Conservation (phyloP, 805 yeast genomes). For the Candida multigemmis region DNA sequence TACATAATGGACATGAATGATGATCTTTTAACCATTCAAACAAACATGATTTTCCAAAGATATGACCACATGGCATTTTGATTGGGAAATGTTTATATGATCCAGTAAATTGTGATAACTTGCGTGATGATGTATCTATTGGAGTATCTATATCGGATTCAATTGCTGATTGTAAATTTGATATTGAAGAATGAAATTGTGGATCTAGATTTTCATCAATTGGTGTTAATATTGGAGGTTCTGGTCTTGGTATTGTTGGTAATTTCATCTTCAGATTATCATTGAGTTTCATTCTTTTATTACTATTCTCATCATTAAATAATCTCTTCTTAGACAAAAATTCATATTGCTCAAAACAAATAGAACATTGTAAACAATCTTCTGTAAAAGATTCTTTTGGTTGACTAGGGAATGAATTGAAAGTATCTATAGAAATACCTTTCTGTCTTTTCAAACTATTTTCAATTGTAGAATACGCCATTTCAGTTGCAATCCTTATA, state of each 20-base stretch:
- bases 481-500: conserved; percentile 57
- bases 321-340: conserved; percentile 8
- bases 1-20: conserved; percentile 81
- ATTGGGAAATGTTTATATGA: conserved; percentile 50
- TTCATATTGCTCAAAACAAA: conserved; percentile 51
- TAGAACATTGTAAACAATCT: conserved; percentile 40
- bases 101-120: conserved; percentile 6
- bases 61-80: conserved; percentile 75
- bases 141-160: conserved; percentile 1
- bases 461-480: conserved; percentile 57
- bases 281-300: conserved; percentile 15
- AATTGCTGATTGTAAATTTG: too few species aligned
- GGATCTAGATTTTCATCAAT: too few species aligned
- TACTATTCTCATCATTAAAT: conserved; percentile 3
- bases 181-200: too few species aligned
- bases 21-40: conserved; percentile 73
- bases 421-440: conserved; percentile 46
- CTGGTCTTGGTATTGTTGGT: conserved; percentile 1
- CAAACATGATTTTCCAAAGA: conserved; percentile 81
- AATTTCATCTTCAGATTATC: conserved; percentile 3
- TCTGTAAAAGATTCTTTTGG: conserved; percentile 14
- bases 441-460: conserved; percentile 38
- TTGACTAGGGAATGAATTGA: conserved; percentile 38
- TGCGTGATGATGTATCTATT: not conserved
- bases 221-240: conserved; percentile 1